A percentile compares a stretch with the other conserved stretches of the same genome.
These are phyloP conservation scores for Boletus rubropictus DNA, from an alignment of 768 basidiomycete species.

Conservation along the genomic window DNA sequence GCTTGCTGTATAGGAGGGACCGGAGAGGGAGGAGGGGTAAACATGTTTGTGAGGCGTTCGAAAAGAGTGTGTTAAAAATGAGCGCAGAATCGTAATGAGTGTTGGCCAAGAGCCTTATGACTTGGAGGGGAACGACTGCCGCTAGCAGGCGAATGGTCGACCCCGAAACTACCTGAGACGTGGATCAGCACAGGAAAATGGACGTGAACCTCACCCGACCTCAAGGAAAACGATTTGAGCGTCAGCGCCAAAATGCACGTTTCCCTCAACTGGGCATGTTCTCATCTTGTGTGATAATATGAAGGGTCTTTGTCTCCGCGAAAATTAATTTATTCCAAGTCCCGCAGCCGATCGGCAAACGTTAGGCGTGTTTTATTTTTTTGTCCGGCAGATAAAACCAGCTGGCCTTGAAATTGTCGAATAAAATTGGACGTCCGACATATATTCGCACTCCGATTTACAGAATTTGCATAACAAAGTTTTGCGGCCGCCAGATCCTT, in stretches of 20 bases:
- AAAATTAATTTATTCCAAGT: slow-evolving; percentile 5
- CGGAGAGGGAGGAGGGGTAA: slow-evolving; percentile 42
- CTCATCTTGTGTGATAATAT: slow-evolving; percentile 16
- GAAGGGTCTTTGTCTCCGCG: slow-evolving; percentile 23
- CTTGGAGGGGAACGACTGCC: neutral
- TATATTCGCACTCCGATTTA: neutral
- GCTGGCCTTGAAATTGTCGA: neutral
- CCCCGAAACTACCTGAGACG: slow-evolving; percentile 1
- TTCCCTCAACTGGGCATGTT: neutral
- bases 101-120: slow-evolving; percentile 9
- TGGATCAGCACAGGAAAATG: slow-evolving; percentile 6
- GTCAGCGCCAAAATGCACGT: slow-evolving; percentile 4
- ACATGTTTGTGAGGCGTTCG: slow-evolving; percentile 25
- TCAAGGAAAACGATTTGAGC: slow-evolving; percentile 1
- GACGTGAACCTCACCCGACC: slow-evolving; percentile 5
- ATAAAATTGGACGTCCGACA: neutral
- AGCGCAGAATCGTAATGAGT: slow-evolving; percentile 16
- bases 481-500: too few species aligned
- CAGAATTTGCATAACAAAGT: neutral
- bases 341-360: slow-evolving; percentile 11
- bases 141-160: neutral
- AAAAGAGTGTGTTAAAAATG: slow-evolving; percentile 30
- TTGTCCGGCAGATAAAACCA: too few species aligned
- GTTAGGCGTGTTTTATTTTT: too few species aligned
- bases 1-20: slow-evolving; percentile 19